Evolutionary conservation across 2,329 filamentous ascomycete species (phyloP), one percentile per base, ranked within the genome.

Genomic region (Aspergillus proliferans): DNA sequence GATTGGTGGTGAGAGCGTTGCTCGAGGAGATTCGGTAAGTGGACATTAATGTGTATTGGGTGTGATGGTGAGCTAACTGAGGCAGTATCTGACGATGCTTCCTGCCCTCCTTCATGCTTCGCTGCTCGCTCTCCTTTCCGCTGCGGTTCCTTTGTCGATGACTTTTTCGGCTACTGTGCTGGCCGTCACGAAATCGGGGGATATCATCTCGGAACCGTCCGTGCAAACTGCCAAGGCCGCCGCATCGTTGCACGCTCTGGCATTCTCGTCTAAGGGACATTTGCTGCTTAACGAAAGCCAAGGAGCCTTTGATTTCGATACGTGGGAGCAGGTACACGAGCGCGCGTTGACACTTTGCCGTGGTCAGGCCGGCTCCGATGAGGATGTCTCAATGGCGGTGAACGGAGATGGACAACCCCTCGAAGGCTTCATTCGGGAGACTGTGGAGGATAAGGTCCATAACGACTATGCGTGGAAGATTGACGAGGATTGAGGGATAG

Each of bases 81-180:
- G 19, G 48, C 56, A 92, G 85, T 87, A 88, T 65, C 78, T 96
- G 39, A 77, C 85, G 44, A 76, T 95, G 42, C 81, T 98, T 47
- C 88, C 93, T 21, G 82, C 87, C 30, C 78, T 96, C 53, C 73
- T 96, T 26, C 89, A 96, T 68, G 85, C 90, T 1, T 80, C 88
- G 4, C 75, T 91, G 34, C 74, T 93, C 36, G 84, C 88, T 19
- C 79, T 97, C 14, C 75, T 97, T 33, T 89, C 90, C 40, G 89
- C 87, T 22, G 85, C 87, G 1, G 79, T 96, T 30, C 90, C 92
- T 10, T 77, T 97, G 62, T 84, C 83, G 41, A 82, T 84, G 53
- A 86, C 86, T 10, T 80, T 85, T 40, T 83, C 83, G 15, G 79
- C 87, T 2, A 79, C 80, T 1, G 71, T 86, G 18, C 69, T 89